These are phyloP conservation scores for Chytriomyces hyalinus DNA, from an alignment of 192 early-diverging fungal species.

Conservation along the genomic window DNA sequence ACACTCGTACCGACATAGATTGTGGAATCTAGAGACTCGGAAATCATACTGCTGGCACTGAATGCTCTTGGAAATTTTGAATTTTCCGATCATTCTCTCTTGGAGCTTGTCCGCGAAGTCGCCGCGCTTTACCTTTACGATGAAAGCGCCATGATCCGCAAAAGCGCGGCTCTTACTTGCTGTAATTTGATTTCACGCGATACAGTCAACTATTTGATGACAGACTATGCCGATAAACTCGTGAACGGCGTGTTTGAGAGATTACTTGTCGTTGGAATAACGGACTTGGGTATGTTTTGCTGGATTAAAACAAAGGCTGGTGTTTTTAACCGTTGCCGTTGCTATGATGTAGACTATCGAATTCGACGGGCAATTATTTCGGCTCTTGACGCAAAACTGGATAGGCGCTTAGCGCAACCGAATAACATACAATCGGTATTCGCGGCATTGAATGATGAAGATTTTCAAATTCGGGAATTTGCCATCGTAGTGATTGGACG, in stretches of 20 bases:
- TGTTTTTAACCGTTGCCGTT: neutral
- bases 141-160: constrained; percentile 40
- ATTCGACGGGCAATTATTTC: constrained; percentile 73
- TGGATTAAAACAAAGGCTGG: neutral
- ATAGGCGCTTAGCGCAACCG: constrained; percentile 77
- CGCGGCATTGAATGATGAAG: constrained; percentile 81
- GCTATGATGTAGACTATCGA: constrained; percentile 34
- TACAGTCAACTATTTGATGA: constrained; percentile 25
- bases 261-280: constrained; percentile 33
- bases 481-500: constrained; percentile 79
- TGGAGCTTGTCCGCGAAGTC: constrained; percentile 31
- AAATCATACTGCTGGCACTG: constrained; percentile 72
- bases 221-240: constrained; percentile 17
- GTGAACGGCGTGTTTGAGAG: constrained; percentile 31
- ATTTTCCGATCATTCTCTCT: constrained; percentile 52
- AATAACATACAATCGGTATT: constrained; percentile 80
- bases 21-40: constrained; percentile 64
- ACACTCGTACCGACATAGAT: constrained; percentile 16
- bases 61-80: constrained; percentile 76
- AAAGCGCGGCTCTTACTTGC: constrained; percentile 45
- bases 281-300: constrained; percentile 24
- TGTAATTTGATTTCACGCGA: constrained; percentile 37
- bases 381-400: constrained; percentile 70
- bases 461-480: constrained; percentile 76
- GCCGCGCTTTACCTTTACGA: constrained; percentile 43